phyloP scores from a whole-genome alignment of 352 stramenopile genomes.

The Thraustotheca clavata region DNA sequence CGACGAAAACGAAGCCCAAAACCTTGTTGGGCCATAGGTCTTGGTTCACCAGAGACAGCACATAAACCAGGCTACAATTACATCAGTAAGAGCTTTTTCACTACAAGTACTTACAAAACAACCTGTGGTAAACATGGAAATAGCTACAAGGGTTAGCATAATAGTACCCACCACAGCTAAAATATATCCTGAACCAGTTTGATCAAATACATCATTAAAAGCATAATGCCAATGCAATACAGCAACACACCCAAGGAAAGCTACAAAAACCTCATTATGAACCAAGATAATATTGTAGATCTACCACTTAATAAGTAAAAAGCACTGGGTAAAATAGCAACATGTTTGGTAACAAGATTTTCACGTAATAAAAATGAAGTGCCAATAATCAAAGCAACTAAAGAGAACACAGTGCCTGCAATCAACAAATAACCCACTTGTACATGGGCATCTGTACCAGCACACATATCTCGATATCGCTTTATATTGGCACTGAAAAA shows the following conservation, averaged over 20 bases:
- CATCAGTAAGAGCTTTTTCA: not conserved
- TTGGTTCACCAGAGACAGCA: not conserved
- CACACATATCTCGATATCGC: not conserved
- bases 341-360: not conserved
- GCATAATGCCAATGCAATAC: not conserved
- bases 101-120: not conserved
- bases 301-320: constrained; percentile 1
- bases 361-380: not conserved
- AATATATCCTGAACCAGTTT: not conserved
- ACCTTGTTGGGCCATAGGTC: constrained; percentile 1
- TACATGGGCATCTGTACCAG: not conserved
- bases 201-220: not conserved
- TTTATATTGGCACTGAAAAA: too few relatives aligned
- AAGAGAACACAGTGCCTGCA: not conserved
- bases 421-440: not conserved
- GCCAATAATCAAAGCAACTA: not conserved
- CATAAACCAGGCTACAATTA: not conserved
- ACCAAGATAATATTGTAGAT: not conserved
- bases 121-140: not conserved
- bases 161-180: not conserved
- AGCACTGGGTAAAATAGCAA: not conserved
- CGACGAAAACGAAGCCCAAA: not conserved
- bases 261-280: not conserved
- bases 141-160: not conserved
- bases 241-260: not conserved